Conservation (phyloP, 352 stramenopile genomes). For the Peronospora belbahrii region DNA sequence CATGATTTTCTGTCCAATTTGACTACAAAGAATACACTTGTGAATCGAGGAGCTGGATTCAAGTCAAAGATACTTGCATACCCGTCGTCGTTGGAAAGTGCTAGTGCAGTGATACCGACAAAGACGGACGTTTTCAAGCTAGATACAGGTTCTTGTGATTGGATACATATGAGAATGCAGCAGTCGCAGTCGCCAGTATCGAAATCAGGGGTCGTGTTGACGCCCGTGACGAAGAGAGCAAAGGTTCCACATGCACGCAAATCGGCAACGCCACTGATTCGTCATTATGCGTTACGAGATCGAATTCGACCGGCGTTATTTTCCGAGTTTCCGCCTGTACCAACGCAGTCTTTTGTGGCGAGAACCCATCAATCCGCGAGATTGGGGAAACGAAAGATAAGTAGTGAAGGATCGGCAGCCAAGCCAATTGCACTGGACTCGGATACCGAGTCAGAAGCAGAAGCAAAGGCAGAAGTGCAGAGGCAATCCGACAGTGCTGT, state of each 20-base stretch:
- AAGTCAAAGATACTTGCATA: conserved; percentile 5
- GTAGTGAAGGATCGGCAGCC: conserved; percentile 26
- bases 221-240: conserved; percentile 2
- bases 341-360: conserved; percentile 1
- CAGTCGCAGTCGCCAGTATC: neutral
- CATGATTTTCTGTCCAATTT: conserved; percentile 12
- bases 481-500: neutral
- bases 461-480: conserved; percentile 18
- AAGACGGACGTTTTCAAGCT: conserved; percentile 4
- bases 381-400: conserved; percentile 22
- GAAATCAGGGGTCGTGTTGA: conserved; percentile 2
- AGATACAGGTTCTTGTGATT: conserved; percentile 8
- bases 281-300: conserved; percentile 13
- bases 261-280: neutral
- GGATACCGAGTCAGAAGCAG: conserved; percentile 39
- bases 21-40: conserved; percentile 12
- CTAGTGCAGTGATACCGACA: conserved; percentile 15
- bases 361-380: neutral
- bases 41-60: conserved; percentile 10
- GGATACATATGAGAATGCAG: conserved; percentile 13
- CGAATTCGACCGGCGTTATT: conserved; percentile 5
- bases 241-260: conserved; percentile 4
- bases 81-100: conserved; percentile 16
- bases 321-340: neutral
- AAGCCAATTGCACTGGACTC: conserved; percentile 47